Evolutionary conservation across 139 green algal species (phyloP).

Genomic region (Chlamydomonas incerta): DNA sequence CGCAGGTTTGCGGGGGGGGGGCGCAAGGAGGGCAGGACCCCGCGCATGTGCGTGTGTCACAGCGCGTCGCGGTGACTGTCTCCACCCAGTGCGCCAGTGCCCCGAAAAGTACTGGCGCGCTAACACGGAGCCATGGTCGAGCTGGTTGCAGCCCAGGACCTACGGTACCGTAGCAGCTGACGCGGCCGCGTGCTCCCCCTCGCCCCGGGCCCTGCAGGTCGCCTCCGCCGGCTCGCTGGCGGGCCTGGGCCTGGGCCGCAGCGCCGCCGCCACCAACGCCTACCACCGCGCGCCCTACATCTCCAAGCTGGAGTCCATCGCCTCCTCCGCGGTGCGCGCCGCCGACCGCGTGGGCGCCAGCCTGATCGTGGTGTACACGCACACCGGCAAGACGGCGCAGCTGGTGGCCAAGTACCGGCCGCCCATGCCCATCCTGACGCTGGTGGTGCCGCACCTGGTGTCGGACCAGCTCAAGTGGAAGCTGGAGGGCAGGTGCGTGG

Average conservation of each 20-base stretch:
- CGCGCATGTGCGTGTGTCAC: no score
- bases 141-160: no score
- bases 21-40: not conserved
- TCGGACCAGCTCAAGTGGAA: slow-evolving; percentile 83
- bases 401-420: slow-evolving; percentile 93
- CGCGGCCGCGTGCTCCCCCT: no score
- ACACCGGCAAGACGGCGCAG: slow-evolving; percentile 81
- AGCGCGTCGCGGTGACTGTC: no score
- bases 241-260: slow-evolving; percentile 9
- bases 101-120: no score
- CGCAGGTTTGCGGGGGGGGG: not conserved
- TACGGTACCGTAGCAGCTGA: no score
- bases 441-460: slow-evolving; percentile 89
- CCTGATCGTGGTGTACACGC: slow-evolving; percentile 78
- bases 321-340: slow-evolving; percentile 84
- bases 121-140: no score
- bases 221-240: slow-evolving; percentile 19
- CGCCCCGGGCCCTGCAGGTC: not conserved
- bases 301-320: slow-evolving; percentile 89
- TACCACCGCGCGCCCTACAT: slow-evolving; percentile 43
- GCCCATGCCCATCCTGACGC: slow-evolving; percentile 87
- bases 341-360: slow-evolving; percentile 78
- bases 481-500: slow-evolving; percentile 74
- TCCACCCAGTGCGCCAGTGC: no score
- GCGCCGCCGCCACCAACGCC: not conserved